phyloP scores from a whole-genome alignment of 805 yeast species.

The Yarrowia yakushimensis region DNA sequence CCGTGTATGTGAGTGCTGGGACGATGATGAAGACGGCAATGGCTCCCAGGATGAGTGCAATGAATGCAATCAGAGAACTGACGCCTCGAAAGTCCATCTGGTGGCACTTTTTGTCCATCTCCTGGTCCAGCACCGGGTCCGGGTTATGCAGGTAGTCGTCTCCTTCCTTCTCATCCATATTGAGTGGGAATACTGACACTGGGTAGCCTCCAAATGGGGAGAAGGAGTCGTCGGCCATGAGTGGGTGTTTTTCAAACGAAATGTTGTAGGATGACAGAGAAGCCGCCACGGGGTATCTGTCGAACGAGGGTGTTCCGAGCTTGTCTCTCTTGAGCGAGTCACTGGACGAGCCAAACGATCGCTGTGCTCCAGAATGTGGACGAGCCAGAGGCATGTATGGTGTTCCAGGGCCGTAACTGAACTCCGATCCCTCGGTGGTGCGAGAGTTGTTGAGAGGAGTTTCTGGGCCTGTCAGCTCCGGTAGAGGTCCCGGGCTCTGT shows the following conservation, averaged over 20 bases:
- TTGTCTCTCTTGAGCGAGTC: background rate
- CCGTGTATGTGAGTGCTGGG: conserved; percentile 71
- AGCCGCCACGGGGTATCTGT: conserved; percentile 16
- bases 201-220: conserved; percentile 96
- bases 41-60: conserved; percentile 57
- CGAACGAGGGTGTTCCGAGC: conserved; percentile 8
- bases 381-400: conserved; percentile 1
- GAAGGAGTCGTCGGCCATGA: conserved; percentile 34
- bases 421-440: background rate
- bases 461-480: background rate
- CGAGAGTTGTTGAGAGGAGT: background rate
- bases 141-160: conserved; percentile 97
- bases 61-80: conserved; percentile 41
- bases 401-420: conserved; percentile 4
- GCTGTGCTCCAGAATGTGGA: background rate
- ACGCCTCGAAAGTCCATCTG: conserved; percentile 40
- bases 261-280: background rate
- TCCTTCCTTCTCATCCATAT: conserved; percentile 87
- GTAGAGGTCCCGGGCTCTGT: background rate
- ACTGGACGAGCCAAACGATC: conserved; percentile 1
- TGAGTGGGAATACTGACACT: conserved; percentile 83
- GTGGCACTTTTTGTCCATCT: conserved; percentile 51
- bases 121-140: conserved; percentile 89
- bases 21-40: conserved; percentile 70
- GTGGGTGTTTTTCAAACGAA: conserved; percentile 30